These are phyloP conservation scores for Penicillium samsonianum DNA, from an alignment of 495 filamentous ascomycete species.

Conservation along the genomic window DNA sequence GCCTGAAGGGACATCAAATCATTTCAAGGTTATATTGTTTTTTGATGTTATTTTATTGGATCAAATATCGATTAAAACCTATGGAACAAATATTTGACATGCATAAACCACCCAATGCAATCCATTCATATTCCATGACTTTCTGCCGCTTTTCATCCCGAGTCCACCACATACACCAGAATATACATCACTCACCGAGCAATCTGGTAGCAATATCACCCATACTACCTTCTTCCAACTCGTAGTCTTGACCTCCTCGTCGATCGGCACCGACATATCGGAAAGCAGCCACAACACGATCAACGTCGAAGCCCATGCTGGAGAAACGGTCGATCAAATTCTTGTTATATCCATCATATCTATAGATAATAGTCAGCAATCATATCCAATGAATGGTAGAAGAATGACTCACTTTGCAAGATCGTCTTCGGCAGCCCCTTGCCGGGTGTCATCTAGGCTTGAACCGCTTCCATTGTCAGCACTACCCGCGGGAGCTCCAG, in stretches of 20 bases:
- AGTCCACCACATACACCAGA: neutral
- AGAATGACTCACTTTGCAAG: slow-evolving; percentile 42
- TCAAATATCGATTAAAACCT: neutral
- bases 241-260: slow-evolving; percentile 75
- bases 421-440: slow-evolving; percentile 43
- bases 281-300: slow-evolving; percentile 82
- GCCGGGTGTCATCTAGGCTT: slow-evolving; percentile 43
- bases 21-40: neutral
- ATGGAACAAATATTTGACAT: neutral
- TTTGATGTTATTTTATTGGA: neutral
- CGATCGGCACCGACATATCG: slow-evolving; percentile 77
- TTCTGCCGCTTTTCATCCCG: slow-evolving; percentile 2
- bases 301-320: slow-evolving; percentile 92
- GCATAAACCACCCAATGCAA: slow-evolving; percentile 10
- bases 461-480: slow-evolving; percentile 52
- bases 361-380: slow-evolving; percentile 34
- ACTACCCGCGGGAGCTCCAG: slow-evolving; percentile 68
- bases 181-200: slow-evolving; percentile 66
- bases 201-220: slow-evolving; percentile 85
- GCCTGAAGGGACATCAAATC: neutral
- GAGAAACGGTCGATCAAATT: slow-evolving; percentile 85
- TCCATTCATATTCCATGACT: neutral
- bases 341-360: slow-evolving; percentile 88
- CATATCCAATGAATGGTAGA: neutral
- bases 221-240: slow-evolving; percentile 82